Base-by-base conservation (phyloP, 768 basidiomycete species). In the Mycena kentingensis region DNA sequence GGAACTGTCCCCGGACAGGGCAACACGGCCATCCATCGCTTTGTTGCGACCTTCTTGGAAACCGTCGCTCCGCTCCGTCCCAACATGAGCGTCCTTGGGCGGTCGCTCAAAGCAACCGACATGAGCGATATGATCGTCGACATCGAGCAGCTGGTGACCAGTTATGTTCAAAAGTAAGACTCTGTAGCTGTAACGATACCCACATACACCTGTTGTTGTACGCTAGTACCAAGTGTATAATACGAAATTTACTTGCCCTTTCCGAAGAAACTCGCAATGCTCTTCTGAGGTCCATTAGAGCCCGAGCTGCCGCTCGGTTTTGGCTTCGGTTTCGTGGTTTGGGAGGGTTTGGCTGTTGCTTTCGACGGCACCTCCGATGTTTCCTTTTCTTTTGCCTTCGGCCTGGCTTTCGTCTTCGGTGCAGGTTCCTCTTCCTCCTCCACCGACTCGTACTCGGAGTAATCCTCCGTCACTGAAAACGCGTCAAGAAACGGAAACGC, bases 391-490 rank as follows among this genome's bases (percentile, higher is more conserved):
- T 60, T 52, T 57, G 51, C 53, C 37, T 64, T 63, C 2, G 61
- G 50, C 38, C 65, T 67, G 27, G 59, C 59, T n/a, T n/a, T n/a
- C n/a, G n/a, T n/a, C 58, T 69, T 73, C 50, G 50, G 29, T 25
- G 56, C 50, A 54, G 57, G 53, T 24, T 66, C 75, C 52, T 78
- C 83, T 19, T 84, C 77, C 51, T 83, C 87, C 7, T 79, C 80
- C 7, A 87, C 86, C 8, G 88, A 90, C 68, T 93, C 90, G 63
- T 88, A 92, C 16, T 82, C 82, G 6, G 88, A 88, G 64, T 88
- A 87, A 64, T 92, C 90, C 63, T 89, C 85, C 31, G 78, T 85
- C 15, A 80, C 90, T 92, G 57, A 1, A 46, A n/a, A n/a, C n/a
- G n/a, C n/a, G n/a, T 12, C 16, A 21, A 12, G 12, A 13, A 6